A percentile compares a stretch with the other conserved stretches of the same genome.
Evolutionary conservation across 352 stramenopile species (phyloP).

Genomic region (Pythium pectinolyticum): DNA sequence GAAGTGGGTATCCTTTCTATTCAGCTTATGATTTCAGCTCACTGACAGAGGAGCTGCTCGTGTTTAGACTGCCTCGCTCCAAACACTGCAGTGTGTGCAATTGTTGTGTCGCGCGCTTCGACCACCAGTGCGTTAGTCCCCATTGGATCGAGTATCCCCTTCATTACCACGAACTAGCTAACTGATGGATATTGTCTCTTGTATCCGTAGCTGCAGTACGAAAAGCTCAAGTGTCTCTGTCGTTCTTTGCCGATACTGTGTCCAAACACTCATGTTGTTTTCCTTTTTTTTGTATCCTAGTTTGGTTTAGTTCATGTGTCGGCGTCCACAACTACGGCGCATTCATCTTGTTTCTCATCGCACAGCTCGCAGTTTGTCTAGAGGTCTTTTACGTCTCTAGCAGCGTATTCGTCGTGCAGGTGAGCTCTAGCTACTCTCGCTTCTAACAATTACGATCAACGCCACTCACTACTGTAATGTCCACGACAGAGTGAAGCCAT

Average conservation of each 20-base stretch:
- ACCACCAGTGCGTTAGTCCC: conserved; percentile 39
- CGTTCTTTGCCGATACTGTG: background rate
- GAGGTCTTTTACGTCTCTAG: conserved; percentile 22
- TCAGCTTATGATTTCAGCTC: background rate
- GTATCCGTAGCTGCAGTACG: conserved; percentile 20
- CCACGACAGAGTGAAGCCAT: conserved; percentile 46
- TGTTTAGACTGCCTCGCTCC: conserved; percentile 66
- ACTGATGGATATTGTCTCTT: too few relatives aligned
- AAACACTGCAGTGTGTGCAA: conserved; percentile 91
- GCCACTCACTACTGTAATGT: too few relatives aligned
- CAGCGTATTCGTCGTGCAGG: conserved; percentile 35
- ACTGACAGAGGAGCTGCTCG: background rate
- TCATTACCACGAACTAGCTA: too few relatives aligned
- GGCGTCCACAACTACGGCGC: conserved; percentile 30
- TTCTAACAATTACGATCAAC: too few relatives aligned
- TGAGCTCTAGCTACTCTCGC: conserved; percentile 20
- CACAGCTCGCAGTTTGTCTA: conserved; percentile 14
- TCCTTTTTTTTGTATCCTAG: conserved; percentile 1
- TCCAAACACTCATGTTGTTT: background rate
- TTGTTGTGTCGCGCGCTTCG: conserved; percentile 85
- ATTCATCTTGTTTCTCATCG: conserved; percentile 33
- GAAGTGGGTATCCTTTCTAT: conserved; percentile 49
- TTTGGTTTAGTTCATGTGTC: conserved; percentile 34
- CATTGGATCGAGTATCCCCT: background rate
- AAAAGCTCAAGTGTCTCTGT: background rate